Conservation (phyloP, 306 rosid genomes). For the Alnus glutinosa region DNA sequence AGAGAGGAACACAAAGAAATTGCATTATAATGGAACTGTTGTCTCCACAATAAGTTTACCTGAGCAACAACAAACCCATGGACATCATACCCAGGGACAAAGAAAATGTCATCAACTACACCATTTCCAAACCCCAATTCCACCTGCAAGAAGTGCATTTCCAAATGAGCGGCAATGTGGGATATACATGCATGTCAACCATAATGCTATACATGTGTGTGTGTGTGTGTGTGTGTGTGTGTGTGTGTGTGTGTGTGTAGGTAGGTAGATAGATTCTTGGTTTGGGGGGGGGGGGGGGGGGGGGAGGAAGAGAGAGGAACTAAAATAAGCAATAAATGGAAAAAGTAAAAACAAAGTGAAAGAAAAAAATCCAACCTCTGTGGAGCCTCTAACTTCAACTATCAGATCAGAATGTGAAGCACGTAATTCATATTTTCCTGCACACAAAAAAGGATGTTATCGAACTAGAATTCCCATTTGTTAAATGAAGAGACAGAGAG, state of each 20-base stretch:
- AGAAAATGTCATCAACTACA: conserved; percentile 65
- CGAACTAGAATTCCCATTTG: conserved; percentile 8
- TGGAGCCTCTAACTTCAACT: conserved; percentile 75
- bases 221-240: neutral
- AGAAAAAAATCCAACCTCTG: conserved; percentile 57
- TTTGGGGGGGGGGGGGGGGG: neutral
- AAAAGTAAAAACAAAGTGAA: conserved; percentile 20
- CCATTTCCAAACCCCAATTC: conserved; percentile 84
- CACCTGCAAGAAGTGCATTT: conserved; percentile 61
- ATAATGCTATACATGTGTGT: neutral
- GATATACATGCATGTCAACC: conserved; percentile 21
- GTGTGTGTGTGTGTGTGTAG: too few species aligned
- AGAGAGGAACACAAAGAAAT: conserved; percentile 6
- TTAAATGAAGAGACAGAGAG: conserved; percentile 11
- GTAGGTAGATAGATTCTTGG: conserved; percentile 4
- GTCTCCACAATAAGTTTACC: conserved; percentile 52
- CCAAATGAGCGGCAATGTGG: conserved; percentile 24
- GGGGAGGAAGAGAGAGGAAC: conserved; percentile 14
- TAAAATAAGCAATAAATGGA: conserved; percentile 22
- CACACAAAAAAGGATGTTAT: conserved; percentile 27
- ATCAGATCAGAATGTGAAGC: conserved; percentile 79
- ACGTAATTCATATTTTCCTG: conserved; percentile 80
- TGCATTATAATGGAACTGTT: neutral
- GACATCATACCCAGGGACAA: conserved; percentile 78
- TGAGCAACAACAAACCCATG: conserved; percentile 90